Base-by-base conservation (phyloP, 192 early-diverging fungal species). In the Gaertneriomyces sp. region DNA sequence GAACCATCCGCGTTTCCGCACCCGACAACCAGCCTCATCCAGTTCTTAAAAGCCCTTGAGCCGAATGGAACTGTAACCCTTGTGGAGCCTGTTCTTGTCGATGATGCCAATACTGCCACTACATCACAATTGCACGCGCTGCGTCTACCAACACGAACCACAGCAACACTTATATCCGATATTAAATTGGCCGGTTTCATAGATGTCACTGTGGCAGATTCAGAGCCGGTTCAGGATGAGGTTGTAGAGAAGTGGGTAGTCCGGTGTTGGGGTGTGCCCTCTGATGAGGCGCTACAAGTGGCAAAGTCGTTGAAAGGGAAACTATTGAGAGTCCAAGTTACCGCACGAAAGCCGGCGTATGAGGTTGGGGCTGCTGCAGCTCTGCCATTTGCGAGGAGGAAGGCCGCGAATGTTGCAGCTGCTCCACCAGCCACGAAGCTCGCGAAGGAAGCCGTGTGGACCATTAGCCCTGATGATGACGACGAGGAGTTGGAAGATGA, bases 401-500 rank as follows among this genome's bases (percentile, higher is more conserved):
- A 80, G 71, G 66, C 62, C 43, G 60, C 61, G 3, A 51, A 43
- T 7, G 56, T 56, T 11, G 3, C 50, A 8, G 53, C 49, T 4
- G 60, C 65, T 11, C 42, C 75, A 16, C 62, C 62, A 43, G 55
- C 76, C 20, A 75, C 65, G 51, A 65, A 55, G 17, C 68, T 69
- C 14, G 72, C 52, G 17, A 72, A 73, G 33, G 53, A 69, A 54
- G 64, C 85, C 40, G 86, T 87, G 44, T 93, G 92, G 92, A 87
- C 83, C 40, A 83, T 94, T 55, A 80, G 80, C 55, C 82, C 78
- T 25, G 85, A 86, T 25, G 89, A 91, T 19, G 87, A 93, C 46
- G 90, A 90, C 69, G 80, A 74, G 4, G 91, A 91, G 68, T 77
- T 95, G n/a, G 89, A 89, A 53, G 90, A 96, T 61, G 93, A 98